phyloP scores from a whole-genome alignment of 139 green algal genomes.

The Raphidocelis subcapitata region DNA sequence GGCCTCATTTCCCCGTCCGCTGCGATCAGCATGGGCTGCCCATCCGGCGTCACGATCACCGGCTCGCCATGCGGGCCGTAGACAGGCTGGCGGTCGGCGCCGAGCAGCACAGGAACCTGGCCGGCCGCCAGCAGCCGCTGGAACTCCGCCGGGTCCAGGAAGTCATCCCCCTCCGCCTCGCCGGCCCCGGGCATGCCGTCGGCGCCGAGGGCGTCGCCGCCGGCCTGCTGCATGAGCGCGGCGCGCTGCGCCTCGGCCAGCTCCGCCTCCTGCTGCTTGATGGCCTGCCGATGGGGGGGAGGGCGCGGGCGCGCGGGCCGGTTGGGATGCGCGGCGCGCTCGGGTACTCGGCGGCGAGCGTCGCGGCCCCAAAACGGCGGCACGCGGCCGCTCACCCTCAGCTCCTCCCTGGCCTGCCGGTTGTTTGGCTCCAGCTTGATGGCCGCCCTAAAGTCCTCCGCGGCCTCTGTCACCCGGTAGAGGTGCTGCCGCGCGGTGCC shows the following conservation, averaged over 20 bases:
- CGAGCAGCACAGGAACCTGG: constrained; percentile 18
- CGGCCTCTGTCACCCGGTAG: constrained; percentile 39
- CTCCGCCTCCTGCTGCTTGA: constrained; percentile 26
- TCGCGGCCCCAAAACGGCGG: not conserved
- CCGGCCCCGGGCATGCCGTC: too few species aligned
- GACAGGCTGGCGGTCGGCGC: constrained; percentile 7
- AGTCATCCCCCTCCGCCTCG: not conserved
- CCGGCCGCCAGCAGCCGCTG: not conserved
- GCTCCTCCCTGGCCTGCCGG: constrained; percentile 55
- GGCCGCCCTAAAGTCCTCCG: constrained; percentile 46
- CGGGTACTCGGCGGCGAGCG: not conserved
- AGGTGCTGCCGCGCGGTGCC: constrained; percentile 48
- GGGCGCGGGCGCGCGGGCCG: not conserved
- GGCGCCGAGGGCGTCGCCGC: not conserved
- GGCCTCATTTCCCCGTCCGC: constrained; percentile 9
- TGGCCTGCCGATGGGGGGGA: not conserved
- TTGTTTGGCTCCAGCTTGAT: constrained; percentile 54
- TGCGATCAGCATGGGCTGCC: constrained; percentile 12
- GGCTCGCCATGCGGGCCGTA: constrained; percentile 18
- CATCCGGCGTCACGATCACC: constrained; percentile 18
- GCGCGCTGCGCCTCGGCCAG: constrained; percentile 7
- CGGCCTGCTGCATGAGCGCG: not conserved
- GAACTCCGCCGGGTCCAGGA: not conserved
- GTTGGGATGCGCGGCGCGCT: not conserved
- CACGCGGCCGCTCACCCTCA: constrained; percentile 40